Conservation (phyloP, 1,139 yeast genomes). For the Suhomyces bokatorum region DNA sequence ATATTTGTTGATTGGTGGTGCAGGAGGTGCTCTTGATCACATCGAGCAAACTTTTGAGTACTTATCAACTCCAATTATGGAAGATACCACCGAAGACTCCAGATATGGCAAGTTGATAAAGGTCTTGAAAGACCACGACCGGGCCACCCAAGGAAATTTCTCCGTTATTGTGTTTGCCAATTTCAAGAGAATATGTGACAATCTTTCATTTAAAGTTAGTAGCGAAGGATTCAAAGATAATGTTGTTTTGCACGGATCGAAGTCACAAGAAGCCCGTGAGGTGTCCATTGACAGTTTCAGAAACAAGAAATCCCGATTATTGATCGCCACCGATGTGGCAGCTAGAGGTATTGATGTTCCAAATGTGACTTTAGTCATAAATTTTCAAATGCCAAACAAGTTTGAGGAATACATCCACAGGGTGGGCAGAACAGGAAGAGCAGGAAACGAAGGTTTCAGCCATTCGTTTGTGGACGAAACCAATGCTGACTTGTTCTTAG, state of each 20-base stretch:
- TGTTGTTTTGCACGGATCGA: constrained; percentile 81
- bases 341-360: constrained; percentile 93
- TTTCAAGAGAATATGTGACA: constrained; percentile 71
- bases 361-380: constrained; percentile 78
- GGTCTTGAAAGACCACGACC: constrained; percentile 31
- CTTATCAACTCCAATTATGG: constrained; percentile 18
- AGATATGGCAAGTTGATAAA: constrained; percentile 28
- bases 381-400: constrained; percentile 76
- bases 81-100: constrained; percentile 24
- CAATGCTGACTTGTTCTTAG: constrained; percentile 54
- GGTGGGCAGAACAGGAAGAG: constrained; percentile 96
- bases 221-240: constrained; percentile 47
- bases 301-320: constrained; percentile 58
- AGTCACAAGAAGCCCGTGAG: constrained; percentile 86
- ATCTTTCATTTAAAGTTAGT: constrained; percentile 51
- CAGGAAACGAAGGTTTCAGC: constrained; percentile 78
- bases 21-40: constrained; percentile 62
- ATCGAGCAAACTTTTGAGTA: constrained; percentile 71
- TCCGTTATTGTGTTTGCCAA: constrained; percentile 84
- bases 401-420: constrained; percentile 85
- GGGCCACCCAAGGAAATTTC: constrained; percentile 15
- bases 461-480: constrained; percentile 65
- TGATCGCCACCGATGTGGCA: constrained; percentile 89
- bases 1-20: constrained; percentile 63
- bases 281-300: constrained; percentile 66